These are phyloP conservation scores for Aspergillus sojae DNA, from an alignment of 2,329 filamentous ascomycete genomes.

Conservation along the genomic window DNA sequence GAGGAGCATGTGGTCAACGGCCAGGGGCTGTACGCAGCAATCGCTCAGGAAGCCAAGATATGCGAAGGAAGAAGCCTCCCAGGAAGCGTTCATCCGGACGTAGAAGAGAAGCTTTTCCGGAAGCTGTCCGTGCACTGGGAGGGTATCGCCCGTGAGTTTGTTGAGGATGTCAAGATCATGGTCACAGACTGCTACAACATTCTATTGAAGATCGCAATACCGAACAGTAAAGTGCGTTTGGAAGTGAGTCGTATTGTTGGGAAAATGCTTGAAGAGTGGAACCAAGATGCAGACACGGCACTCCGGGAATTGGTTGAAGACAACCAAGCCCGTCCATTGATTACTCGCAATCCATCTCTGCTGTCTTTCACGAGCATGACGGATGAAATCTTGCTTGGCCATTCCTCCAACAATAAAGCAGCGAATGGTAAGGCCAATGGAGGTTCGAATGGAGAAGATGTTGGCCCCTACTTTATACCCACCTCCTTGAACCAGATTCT, in stretches of 20 bases:
- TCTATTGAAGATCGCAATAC: background rate
- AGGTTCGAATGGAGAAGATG: background rate
- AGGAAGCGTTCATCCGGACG: slow-evolving; percentile 17
- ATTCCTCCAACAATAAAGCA: background rate
- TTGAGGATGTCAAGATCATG: background rate
- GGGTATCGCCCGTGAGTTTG: background rate
- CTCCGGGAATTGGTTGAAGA: background rate
- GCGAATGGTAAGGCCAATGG: background rate
- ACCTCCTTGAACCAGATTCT: background rate
- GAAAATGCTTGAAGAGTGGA: background rate
- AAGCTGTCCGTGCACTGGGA: slow-evolving; percentile 11
- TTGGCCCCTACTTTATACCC: background rate
- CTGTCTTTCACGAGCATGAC: background rate
- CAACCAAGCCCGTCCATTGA: background rate
- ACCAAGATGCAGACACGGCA: background rate
- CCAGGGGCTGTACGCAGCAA: background rate
- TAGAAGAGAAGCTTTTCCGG: slow-evolving; percentile 16
- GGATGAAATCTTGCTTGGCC: background rate
- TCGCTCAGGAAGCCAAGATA: slow-evolving; percentile 16
- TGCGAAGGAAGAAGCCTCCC: slow-evolving; percentile 15
- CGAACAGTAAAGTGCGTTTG: background rate
- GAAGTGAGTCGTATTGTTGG: background rate
- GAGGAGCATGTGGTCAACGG: background rate
- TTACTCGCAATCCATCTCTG: background rate
- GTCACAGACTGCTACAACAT: background rate